Evolutionary conservation across 2,329 filamentous ascomycete genomes (phyloP).

Genomic region (Grosmannia serpens): DNA sequence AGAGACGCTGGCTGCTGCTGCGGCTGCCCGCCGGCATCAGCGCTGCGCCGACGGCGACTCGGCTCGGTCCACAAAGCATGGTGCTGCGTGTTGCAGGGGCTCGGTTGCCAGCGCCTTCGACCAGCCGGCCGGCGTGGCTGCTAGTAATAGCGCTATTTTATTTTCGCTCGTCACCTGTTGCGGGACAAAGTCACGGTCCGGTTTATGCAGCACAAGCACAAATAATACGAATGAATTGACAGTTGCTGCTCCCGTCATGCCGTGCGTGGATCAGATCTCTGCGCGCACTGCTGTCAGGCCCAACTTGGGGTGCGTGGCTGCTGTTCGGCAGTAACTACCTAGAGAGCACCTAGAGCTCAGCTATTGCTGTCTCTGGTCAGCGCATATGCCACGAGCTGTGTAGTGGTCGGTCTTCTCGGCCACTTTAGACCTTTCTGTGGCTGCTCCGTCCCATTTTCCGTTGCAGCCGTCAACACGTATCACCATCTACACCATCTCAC

Average conservation of each 20-base stretch:
- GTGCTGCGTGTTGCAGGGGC: not conserved
- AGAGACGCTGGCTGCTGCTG: constrained; percentile 12
- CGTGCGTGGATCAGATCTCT: not conserved
- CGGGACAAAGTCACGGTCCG: no score
- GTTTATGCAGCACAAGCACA: not conserved
- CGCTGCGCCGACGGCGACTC: not conserved
- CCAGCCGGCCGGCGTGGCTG: not conserved
- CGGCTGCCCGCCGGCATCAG: not conserved
- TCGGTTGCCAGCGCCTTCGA: not conserved
- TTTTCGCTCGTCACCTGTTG: not conserved
- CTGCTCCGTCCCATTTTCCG: no score
- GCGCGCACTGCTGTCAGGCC: not conserved
- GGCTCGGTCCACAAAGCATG: not conserved
- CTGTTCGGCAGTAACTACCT: not conserved
- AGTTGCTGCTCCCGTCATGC: not conserved
- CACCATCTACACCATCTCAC: no score
- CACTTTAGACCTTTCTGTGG: no score
- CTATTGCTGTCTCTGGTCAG: no score
- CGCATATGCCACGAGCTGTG: no score
- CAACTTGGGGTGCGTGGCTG: not conserved
- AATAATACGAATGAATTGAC: no score
- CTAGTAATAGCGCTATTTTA: not conserved
- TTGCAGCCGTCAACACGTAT: no score
- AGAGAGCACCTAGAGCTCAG: no score
- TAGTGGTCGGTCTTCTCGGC: no score